Percentiles rank a stretch among this genome's conserved stretches.
These are phyloP conservation scores for Boletus subcaerulescens DNA, from an alignment of 768 basidiomycete genomes.

Conservation along the genomic window DNA sequence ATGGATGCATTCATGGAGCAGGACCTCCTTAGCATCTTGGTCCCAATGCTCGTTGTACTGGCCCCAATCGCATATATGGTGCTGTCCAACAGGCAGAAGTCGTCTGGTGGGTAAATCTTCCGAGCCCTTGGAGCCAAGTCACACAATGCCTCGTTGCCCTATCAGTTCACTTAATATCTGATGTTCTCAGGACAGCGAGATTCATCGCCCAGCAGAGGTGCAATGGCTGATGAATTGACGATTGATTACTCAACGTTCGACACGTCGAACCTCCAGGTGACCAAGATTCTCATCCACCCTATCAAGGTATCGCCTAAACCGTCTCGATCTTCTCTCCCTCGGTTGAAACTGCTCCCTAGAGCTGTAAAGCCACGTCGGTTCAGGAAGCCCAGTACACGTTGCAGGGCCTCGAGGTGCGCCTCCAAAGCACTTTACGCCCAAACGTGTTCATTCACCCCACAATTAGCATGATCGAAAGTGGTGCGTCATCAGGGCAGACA, in stretches of 20 bases:
- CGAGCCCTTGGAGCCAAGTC: not conserved
- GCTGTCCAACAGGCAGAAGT: not conserved
- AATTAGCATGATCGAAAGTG: constrained; percentile 69
- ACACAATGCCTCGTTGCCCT: not conserved
- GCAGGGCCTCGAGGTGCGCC: constrained; percentile 62
- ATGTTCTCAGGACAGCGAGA: constrained; percentile 11
- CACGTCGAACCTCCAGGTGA: constrained; percentile 39
- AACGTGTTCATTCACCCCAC: not conserved
- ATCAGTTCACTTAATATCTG: constrained; percentile 10
- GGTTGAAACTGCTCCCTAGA: constrained; percentile 40
- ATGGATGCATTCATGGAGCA: constrained; percentile 4
- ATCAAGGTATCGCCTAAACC: constrained; percentile 46
- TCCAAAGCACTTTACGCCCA: not conserved
- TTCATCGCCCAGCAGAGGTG: not conserved
- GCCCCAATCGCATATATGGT: constrained; percentile 18
- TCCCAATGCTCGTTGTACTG: constrained; percentile 7
- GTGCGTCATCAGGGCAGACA: constrained; percentile 60
- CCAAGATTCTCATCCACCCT: constrained; percentile 62
- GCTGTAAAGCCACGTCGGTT: constrained; percentile 67
- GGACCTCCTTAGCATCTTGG: constrained; percentile 5
- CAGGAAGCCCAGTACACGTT: constrained; percentile 52
- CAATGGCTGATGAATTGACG: not conserved
- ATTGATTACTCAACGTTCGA: constrained; percentile 24
- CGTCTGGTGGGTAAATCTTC: constrained; percentile 11
- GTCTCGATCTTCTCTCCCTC: not conserved